Evolutionary conservation across 108 stramenopile species (phyloP).

Genomic region (Aurantiochytrium sp.): DNA sequence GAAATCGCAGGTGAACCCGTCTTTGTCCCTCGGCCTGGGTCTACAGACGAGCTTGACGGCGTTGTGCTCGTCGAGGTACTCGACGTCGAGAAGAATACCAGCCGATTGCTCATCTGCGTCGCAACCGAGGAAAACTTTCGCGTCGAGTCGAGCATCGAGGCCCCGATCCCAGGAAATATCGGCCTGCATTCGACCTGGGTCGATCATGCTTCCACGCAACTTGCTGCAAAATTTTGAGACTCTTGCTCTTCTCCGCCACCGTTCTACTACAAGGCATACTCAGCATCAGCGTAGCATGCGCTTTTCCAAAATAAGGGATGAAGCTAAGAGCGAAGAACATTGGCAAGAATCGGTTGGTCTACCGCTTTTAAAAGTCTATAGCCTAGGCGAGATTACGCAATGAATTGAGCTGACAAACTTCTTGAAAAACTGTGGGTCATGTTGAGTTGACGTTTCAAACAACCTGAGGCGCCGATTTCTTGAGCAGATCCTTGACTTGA

Average conservation of each 20-base stretch:
- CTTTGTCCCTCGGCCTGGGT: background rate
- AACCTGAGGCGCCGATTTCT: background rate
- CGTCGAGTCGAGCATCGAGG: background rate
- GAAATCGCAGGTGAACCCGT: background rate
- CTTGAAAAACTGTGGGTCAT: too few species aligned
- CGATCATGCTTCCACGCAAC: background rate
- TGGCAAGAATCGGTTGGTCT: too few species aligned
- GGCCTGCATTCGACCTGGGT: constrained; percentile 10
- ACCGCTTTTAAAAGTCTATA: too few species aligned
- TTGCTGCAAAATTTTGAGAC: background rate
- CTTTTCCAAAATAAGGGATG: too few species aligned
- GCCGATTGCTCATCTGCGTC: background rate
- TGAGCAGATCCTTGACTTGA: background rate
- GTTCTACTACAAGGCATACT: background rate
- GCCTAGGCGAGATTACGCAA: too few species aligned
- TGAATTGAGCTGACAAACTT: too few species aligned
- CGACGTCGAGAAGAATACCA: background rate
- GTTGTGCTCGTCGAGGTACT: background rate
- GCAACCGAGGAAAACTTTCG: background rate
- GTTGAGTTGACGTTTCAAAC: too few species aligned
- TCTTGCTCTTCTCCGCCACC: background rate
- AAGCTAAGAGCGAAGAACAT: too few species aligned
- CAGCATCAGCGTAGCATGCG: background rate
- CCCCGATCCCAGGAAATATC: background rate
- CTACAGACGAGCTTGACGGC: background rate